Evolutionary conservation across 371 early-diverging fungal genomes (phyloP), one percentile per base, ranked within the genome.

Genomic region (Vairimorpha ceranae): DNA sequence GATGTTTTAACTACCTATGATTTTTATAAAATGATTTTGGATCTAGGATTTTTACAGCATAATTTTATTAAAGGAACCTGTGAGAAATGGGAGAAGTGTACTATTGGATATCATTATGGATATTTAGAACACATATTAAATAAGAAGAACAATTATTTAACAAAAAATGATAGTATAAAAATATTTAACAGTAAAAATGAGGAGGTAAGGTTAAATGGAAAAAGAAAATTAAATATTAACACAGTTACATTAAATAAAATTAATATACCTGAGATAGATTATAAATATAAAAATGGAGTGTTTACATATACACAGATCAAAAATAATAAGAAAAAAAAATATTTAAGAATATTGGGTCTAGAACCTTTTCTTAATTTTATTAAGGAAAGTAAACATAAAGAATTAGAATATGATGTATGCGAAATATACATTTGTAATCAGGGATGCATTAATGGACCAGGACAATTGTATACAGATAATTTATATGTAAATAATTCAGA

Each of bases 391-490:
- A 72, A 54, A 54, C 25, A 27, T 2, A 70, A 69, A 15, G 66
- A 60, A 0, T 29, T 69, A 17, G 46, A 45, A 19, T 70, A 69
- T 58, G 58, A 75, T 25, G 38, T 69, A 19, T 60, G 63, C 35
- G 76, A 75, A 43, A 35, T 75, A 43, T 69, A 68, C 35, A 58
- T 79, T 21, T 80, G 80, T 58, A 68, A 70, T 33, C 43, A 64
- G 23, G 72, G 77, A 41, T 80, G 80, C 60, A 60, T 75, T 17
- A 58, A 45, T 51, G 80, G 80, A 32, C 77, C 77, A 25, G 80
- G 72, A 1, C 75, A 72, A 30, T 45, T 75, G 19, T 51, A 69
- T 65, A 59, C 30, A 12, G 51, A 66, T 6, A 19, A 38, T 7
- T 17, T 41, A 25, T 48, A 67, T 29, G 41, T 54, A 38, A 48